A percentile compares a stretch with the other conserved stretches of the same genome.
Evolutionary conservation across 768 basidiomycete genomes (phyloP).

Genomic region (Podaxis carcinomalis): DNA sequence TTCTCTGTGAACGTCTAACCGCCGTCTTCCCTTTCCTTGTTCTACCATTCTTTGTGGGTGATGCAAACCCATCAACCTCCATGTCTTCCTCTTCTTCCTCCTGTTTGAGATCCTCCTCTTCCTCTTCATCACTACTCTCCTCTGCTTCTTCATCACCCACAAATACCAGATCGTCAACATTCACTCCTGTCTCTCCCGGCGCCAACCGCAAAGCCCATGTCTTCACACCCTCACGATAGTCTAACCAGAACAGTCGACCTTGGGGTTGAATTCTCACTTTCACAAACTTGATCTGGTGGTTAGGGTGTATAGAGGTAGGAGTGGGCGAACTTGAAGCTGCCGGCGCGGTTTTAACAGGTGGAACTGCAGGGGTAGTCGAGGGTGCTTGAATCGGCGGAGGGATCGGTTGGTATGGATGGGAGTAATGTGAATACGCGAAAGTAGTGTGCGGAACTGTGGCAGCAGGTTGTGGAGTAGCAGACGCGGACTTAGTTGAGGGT

Average conservation of each 20-base stretch:
- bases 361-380: constrained; percentile 18
- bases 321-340: constrained; percentile 34
- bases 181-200: constrained; percentile 50
- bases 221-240: constrained; percentile 67
- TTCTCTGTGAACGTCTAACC: constrained; percentile 21
- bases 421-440: constrained; percentile 41
- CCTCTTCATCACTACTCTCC: constrained; percentile 53
- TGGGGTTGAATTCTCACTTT: constrained; percentile 54
- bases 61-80: constrained; percentile 34
- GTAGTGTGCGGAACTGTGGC: constrained; percentile 27
- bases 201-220: constrained; percentile 67
- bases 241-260: constrained; percentile 54
- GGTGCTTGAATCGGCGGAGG: constrained; percentile 24
- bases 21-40: constrained; percentile 34
- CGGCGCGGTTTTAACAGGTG: constrained; percentile 22
- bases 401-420: constrained; percentile 43
- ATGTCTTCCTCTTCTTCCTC: constrained; percentile 45
- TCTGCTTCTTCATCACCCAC: constrained; percentile 56
- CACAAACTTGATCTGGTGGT: constrained; percentile 49
- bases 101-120: constrained; percentile 28
- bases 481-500: constrained; percentile 2
- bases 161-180: constrained; percentile 51
- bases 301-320: constrained; percentile 32
- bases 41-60: constrained; percentile 38
- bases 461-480: constrained; percentile 28